Conservation (phyloP, 306 rosid genomes). For the Glycine soja region DNA sequence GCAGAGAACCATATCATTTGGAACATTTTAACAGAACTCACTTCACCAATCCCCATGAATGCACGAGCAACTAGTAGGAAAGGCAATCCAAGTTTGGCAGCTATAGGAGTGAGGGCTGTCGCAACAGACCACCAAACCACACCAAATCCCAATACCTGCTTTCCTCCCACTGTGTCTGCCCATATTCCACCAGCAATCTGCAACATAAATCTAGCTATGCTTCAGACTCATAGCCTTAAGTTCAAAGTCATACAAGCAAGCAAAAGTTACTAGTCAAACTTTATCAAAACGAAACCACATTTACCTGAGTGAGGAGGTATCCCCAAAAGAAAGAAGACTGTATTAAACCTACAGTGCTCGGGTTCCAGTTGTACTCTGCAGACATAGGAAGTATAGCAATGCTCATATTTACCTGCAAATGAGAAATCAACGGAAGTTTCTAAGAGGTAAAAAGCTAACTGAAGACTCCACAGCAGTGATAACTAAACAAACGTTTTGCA, state of each 20-base stretch:
- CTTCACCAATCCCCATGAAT: slow-evolving; percentile 99
- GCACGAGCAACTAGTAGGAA: slow-evolving; percentile 88
- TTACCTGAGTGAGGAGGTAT: slow-evolving; percentile 95
- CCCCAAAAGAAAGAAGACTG: slow-evolving; percentile 99
- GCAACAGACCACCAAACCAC: slow-evolving; percentile 98
- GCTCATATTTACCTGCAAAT: slow-evolving; percentile 95
- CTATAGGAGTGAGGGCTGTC: slow-evolving; percentile 83
- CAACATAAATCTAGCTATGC: slow-evolving; percentile 46
- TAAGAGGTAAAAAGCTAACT: slow-evolving; percentile 29
- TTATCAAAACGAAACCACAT: slow-evolving; percentile 21
- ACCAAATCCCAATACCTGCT: slow-evolving; percentile 87
- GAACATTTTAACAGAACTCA: slow-evolving; percentile 48
- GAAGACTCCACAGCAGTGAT: slow-evolving; percentile 3
- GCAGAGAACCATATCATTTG: slow-evolving; percentile 12
- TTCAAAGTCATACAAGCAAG: slow-evolving; percentile 29
- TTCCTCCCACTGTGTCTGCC: slow-evolving; percentile 98
- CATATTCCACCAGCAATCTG: slow-evolving; percentile 99
- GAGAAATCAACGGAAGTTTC: slow-evolving; percentile 37
- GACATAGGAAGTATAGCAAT: slow-evolving; percentile 99
- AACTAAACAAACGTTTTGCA: neutral
- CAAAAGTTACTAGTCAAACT: slow-evolving; percentile 14
- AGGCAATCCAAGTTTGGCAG: slow-evolving; percentile 94
- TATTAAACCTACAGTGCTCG: slow-evolving; percentile 86
- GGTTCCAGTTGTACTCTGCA: slow-evolving; percentile 90
- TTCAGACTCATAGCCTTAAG: slow-evolving; percentile 41